Percentiles rank a stretch among this genome's conserved stretches.
Conservation (phyloP, 352 stramenopile genomes). For the Phytophthora sp. region DNA sequence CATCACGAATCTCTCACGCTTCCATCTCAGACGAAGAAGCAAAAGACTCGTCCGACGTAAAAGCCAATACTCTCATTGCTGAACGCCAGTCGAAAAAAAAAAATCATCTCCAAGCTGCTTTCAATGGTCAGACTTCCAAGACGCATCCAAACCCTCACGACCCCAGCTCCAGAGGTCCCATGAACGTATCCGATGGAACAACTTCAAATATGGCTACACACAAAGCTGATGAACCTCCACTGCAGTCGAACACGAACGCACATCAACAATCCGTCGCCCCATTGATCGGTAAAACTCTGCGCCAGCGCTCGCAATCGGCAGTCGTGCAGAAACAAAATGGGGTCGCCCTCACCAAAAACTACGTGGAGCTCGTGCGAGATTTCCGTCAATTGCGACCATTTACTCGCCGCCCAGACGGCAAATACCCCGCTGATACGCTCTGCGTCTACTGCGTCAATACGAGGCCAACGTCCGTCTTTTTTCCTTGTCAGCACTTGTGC, state of each 20-base stretch:
- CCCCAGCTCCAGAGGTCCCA: not conserved
- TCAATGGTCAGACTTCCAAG: slow-evolving; percentile 4
- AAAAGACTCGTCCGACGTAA: slow-evolving; percentile 17
- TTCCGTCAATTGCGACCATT: slow-evolving; percentile 63
- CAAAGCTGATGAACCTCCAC: not conserved
- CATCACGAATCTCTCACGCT: not conserved
- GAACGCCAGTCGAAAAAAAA: slow-evolving; percentile 1
- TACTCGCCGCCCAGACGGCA: slow-evolving; percentile 48
- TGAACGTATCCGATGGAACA: no score
- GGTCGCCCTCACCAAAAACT: slow-evolving; percentile 55
- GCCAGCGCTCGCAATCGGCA: slow-evolving; percentile 24
- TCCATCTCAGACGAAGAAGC: not conserved
- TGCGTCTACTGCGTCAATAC: slow-evolving; percentile 56
- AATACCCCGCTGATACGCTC: slow-evolving; percentile 41
- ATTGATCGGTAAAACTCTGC: slow-evolving; percentile 18
- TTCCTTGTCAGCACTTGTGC: slow-evolving; percentile 67
- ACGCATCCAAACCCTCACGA: not conserved
- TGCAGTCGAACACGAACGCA: not conserved
- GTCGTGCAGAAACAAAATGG: slow-evolving; percentile 21
- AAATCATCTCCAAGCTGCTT: slow-evolving; percentile 22
- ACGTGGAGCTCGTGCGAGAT: slow-evolving; percentile 54
- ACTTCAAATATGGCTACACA: no score
- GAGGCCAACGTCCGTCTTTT: slow-evolving; percentile 31
- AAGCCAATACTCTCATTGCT: not conserved
- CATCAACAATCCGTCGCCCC: slow-evolving; percentile 4